Conservation (phyloP, 306 rosid species). For the Echinosophora koreensis region DNA sequence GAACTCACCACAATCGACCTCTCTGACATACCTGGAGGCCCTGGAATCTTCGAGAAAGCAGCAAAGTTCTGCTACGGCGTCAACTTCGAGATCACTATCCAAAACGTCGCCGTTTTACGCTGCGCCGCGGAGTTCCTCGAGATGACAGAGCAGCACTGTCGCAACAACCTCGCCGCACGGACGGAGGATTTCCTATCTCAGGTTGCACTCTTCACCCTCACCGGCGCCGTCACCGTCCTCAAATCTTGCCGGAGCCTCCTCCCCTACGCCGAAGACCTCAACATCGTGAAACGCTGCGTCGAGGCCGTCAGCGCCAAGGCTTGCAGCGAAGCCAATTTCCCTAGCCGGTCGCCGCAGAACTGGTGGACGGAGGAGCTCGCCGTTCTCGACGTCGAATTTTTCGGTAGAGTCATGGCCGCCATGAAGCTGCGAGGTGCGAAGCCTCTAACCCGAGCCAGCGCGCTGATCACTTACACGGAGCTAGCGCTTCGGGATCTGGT, state of each 20-base stretch:
- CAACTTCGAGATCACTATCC: slow-evolving; percentile 81
- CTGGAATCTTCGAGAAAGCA: slow-evolving; percentile 77
- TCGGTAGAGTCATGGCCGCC: slow-evolving; percentile 58
- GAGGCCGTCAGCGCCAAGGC: slow-evolving; percentile 69
- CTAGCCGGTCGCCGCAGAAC: slow-evolving; percentile 74
- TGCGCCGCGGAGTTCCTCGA: slow-evolving; percentile 83
- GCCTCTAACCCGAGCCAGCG: slow-evolving; percentile 49
- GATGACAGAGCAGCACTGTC: slow-evolving; percentile 68
- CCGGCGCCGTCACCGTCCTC: slow-evolving; percentile 72
- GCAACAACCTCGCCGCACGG: slow-evolving; percentile 65
- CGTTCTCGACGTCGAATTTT: slow-evolving; percentile 59
- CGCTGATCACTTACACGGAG: slow-evolving; percentile 72
- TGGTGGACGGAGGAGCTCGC: slow-evolving; percentile 89
- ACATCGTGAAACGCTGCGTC: slow-evolving; percentile 65
- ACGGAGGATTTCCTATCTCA: slow-evolving; percentile 74
- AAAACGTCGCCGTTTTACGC: slow-evolving; percentile 74
- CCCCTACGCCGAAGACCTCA: slow-evolving; percentile 63
- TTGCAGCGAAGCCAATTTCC: slow-evolving; percentile 75
- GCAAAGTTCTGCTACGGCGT: slow-evolving; percentile 92
- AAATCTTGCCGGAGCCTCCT: slow-evolving; percentile 68
- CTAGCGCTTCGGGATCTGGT: slow-evolving; percentile 70
- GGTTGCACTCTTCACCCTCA: slow-evolving; percentile 69
- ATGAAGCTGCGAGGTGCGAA: slow-evolving; percentile 69
- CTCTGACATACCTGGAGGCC: slow-evolving; percentile 76
- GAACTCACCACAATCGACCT: slow-evolving; percentile 67